Evolutionary conservation across 2,329 filamentous ascomycete species (phyloP), one percentile per base, ranked within the genome.

Genomic region (Venturia aucupariae): DNA sequence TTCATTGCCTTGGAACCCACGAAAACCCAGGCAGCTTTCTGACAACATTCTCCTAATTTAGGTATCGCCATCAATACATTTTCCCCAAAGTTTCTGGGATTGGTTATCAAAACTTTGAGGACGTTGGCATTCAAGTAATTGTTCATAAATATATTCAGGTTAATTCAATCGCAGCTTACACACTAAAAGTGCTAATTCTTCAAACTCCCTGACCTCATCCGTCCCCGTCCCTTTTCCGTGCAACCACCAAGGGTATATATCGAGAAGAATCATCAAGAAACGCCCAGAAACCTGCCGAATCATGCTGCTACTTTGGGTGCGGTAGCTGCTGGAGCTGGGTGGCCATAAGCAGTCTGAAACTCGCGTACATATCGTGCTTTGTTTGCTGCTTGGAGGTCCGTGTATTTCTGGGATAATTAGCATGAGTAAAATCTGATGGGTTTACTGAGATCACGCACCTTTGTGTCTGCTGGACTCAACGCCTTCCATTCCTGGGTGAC

Each of bases 401-500:
- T 42, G 42, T 67, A 65, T 64, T 54, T 61, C 65, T 67, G 55
- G 51, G 19, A 44, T 44, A 7, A 17, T 60, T 60, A 44, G 59
- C 35, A 19, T 17, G 41, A 15, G 13, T 42, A 11, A 39, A 39
- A 4, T 19, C 15, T 17, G 7, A 27, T n/a, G 17, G 35, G 35
- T 8, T 8, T 3, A 24, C 10, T 17, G 15, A 3, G 3, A 15
- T 41, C 7, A 66, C 69, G 35, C 70, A 82, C 81, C 76, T 82
- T 73, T 70, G 79, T 82, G 69, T 83, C 77, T n/a, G 67, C 70
- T 11, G 72, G 72, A 63, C 71, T 72, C 59, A 85, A 70, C 2
- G 70, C 75, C 64, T 77, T 79, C 78, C 77, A 86, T 69, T 85
- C 82, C 38, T 72, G 67, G 0, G 61, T 65, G 22, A 82, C 71